Base-by-base conservation (phyloP, 2,329 filamentous ascomycete species). In the Cladophialophora chaetospira region DNA sequence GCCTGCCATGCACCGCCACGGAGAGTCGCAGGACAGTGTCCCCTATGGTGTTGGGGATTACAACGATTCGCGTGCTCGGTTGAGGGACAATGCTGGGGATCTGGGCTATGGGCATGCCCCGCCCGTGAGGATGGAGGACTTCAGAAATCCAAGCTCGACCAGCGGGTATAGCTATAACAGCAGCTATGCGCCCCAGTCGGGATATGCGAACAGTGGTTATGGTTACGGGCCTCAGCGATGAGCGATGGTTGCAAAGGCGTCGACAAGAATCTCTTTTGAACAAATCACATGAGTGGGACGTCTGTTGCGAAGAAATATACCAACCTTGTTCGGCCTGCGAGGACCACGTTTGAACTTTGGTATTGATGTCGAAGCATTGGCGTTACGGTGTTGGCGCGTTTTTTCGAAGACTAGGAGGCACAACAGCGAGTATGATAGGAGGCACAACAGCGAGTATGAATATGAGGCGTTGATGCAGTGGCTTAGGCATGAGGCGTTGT, bases 41-140 rank as follows among this genome's bases (percentile, higher is more conserved):
- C 58, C 54, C 29, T 60, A 60, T 17, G 53, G 58, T 0, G 31
- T 57, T 13, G 33, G n/a, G 10, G 57, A 53, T 17, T 60, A 60
- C 11, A 13, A 52, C 23, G 48, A 52, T 11, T 31, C 48, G 31
- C 23, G n/a, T 21, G 25, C 36, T 1, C 17, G 48, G 11, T 25
- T 43, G 48, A 21, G 48, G 36, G 48, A 51, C n/a, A n/a, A 29
- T 26, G 57, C 28, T 4, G 28, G 35, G 19, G 23, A 56, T 36
- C 5, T 21, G 15, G 19, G 33, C 19, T 28, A 53, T 38, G 26
- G 44, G 13, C 50, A 57, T 11, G 15, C 42, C 26, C 26, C 21
- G 19, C 19, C 17, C 10, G 25, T 58, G n/a, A 54, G 56, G 31
- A 45, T 55, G 51, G 51, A 54, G 15, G 49, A 58, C 42, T 55